Conservation (phyloP, 768 basidiomycete species). For the Mycena epipterygia region DNA sequence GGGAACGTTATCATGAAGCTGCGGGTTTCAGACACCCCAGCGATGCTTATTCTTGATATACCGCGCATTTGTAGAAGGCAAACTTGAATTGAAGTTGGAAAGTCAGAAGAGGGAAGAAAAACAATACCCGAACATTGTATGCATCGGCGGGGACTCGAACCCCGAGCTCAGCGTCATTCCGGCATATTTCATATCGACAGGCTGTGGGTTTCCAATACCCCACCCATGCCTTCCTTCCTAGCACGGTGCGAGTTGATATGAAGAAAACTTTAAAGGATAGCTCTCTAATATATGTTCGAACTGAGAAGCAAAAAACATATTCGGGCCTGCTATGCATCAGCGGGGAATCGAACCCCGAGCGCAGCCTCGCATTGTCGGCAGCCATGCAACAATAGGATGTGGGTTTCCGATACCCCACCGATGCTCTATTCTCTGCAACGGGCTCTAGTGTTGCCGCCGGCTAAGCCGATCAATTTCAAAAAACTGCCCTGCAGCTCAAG, state of each 20-base stretch:
- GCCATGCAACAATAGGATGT: not conserved
- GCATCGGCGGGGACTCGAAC: constrained; percentile 4
- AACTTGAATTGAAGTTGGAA: not conserved
- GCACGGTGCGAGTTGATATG: too few relatives aligned
- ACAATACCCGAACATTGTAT: not conserved
- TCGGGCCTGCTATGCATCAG: not conserved
- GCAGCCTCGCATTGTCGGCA: not conserved
- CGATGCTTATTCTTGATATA: not conserved
- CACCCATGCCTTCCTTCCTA: not conserved
- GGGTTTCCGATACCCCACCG: not conserved
- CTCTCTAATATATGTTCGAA: too few relatives aligned
- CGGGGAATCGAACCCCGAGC: constrained; percentile 8
- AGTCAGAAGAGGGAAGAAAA: not conserved
- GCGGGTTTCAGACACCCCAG: not conserved
- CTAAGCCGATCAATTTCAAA: too few relatives aligned
- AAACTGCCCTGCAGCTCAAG: too few relatives aligned
- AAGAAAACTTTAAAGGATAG: too few relatives aligned
- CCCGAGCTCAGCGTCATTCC: not conserved
- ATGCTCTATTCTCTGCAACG: not conserved
- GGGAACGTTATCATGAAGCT: not conserved
- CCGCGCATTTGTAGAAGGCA: too few relatives aligned
- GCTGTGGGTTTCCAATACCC: not conserved
- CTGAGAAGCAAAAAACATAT: not conserved
- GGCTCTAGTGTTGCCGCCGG: too few relatives aligned
- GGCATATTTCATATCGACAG: not conserved